Percentiles rank a stretch among this genome's conserved stretches.
These are phyloP conservation scores for Coemansia asiatica DNA, from an alignment of 192 early-diverging fungal genomes.

Conservation along the genomic window DNA sequence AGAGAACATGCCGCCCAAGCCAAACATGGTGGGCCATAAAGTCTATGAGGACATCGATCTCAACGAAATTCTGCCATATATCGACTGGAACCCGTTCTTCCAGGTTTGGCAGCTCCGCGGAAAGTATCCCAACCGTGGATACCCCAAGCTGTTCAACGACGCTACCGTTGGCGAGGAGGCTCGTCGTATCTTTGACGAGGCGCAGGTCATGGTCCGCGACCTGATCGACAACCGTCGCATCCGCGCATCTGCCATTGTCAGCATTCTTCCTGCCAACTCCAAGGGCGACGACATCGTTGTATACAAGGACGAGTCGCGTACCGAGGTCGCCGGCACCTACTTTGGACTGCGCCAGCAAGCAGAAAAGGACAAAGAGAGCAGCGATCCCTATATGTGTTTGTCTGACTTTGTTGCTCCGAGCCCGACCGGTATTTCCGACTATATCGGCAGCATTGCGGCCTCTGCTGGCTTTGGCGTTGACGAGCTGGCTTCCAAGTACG, in stretches of 20 bases:
- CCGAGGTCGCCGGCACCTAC: slow-evolving; percentile 69
- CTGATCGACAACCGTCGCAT: slow-evolving; percentile 77
- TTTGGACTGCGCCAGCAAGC: slow-evolving; percentile 87
- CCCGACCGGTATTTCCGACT: slow-evolving; percentile 71
- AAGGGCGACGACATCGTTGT: slow-evolving; percentile 88
- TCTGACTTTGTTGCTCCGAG: slow-evolving; percentile 92
- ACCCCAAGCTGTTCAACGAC: slow-evolving; percentile 96
- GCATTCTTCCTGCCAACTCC: slow-evolving; percentile 86
- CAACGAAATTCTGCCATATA: slow-evolving; percentile 72
- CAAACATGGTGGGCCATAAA: slow-evolving; percentile 79
- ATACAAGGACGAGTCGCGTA: slow-evolving; percentile 75
- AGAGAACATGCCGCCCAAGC: slow-evolving; percentile 71
- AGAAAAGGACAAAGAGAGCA: slow-evolving; percentile 79
- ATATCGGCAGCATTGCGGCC: slow-evolving; percentile 89
- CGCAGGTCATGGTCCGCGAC: slow-evolving; percentile 72
- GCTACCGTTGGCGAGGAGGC: slow-evolving; percentile 90
- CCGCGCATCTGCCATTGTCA: slow-evolving; percentile 74
- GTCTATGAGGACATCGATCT: slow-evolving; percentile 78
- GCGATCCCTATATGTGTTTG: slow-evolving; percentile 83
- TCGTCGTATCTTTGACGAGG: slow-evolving; percentile 85
- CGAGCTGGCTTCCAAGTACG: slow-evolving; percentile 78
- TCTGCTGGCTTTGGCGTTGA: slow-evolving; percentile 89
- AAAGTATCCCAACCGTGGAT: slow-evolving; percentile 95
- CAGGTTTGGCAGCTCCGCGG: slow-evolving; percentile 96
- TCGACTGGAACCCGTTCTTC: slow-evolving; percentile 99